Percentiles rank a stretch among this genome's conserved stretches.
Conservation (phyloP, 345 rosid species). For the Jatropha curcas region DNA sequence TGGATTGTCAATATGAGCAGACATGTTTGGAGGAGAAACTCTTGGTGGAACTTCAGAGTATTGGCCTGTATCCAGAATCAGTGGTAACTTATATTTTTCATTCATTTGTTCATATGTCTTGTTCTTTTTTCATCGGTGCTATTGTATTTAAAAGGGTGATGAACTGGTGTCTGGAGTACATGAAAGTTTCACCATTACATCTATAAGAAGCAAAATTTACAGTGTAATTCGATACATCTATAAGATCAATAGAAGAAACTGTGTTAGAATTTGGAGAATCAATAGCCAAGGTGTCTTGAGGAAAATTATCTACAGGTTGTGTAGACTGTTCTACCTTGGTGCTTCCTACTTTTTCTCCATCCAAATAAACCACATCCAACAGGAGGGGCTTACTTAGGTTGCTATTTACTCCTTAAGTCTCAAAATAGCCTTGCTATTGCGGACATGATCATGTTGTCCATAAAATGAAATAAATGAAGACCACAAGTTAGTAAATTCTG, state of each 20-base stretch:
- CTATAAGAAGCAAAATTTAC: neutral
- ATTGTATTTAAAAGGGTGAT: neutral
- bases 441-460: neutral
- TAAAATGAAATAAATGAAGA: neutral
- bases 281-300: neutral
- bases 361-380: neutral
- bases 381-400: neutral
- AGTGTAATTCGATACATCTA: neutral
- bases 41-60: conserved; percentile 52
- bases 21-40: conserved; percentile 41
- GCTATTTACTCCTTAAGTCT: neutral
- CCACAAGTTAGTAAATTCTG: neutral
- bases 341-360: neutral
- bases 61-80: conserved; percentile 47
- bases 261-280: neutral
- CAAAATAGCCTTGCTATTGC: neutral
- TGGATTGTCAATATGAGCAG: conserved; percentile 41
- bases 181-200: neutral
- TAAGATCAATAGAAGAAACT: neutral
- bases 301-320: neutral
- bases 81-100: conserved; percentile 36
- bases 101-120: neutral
- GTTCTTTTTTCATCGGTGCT: neutral
- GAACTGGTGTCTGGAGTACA: neutral
- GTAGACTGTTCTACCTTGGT: neutral